Percentiles rank a stretch among this genome's conserved stretches.
Conservation (phyloP, 345 rosid genomes). For the Acer campestre region DNA sequence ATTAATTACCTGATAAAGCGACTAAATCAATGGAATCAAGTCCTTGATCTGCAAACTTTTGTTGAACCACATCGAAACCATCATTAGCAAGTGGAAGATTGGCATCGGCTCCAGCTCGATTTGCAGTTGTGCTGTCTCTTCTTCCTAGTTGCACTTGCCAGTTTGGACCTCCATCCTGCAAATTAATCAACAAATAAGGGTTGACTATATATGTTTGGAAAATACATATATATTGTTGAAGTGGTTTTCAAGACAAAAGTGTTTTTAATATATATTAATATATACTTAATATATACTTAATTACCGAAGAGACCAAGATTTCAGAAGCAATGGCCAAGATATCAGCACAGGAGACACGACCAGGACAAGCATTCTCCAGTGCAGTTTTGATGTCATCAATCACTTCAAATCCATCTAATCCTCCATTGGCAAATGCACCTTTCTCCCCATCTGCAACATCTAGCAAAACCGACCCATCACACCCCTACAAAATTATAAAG, state of each 20-base stretch:
- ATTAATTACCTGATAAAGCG: conserved; percentile 3
- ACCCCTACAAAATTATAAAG: conserved; percentile 36
- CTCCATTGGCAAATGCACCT: conserved; percentile 39
- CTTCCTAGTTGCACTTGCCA: conserved; percentile 38
- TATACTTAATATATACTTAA: too few relatives aligned
- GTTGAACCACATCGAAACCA: not conserved
- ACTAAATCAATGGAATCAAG: conserved; percentile 14
- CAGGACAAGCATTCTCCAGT: conserved; percentile 53
- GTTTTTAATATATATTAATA: too few relatives aligned
- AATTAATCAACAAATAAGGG: too few relatives aligned
- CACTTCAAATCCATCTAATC: conserved; percentile 36
- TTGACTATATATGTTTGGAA: too few relatives aligned
- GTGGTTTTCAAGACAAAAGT: too few relatives aligned
- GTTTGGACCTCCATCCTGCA: conserved; percentile 37
- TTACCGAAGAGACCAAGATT: conserved; percentile 41
- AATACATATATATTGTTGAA: too few relatives aligned
- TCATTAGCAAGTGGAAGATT: not conserved
- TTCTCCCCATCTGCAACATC: conserved; percentile 36
- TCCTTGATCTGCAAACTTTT: conserved; percentile 6
- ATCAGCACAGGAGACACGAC: conserved; percentile 66
- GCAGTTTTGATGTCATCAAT: conserved; percentile 56
- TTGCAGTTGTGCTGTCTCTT: conserved; percentile 27
- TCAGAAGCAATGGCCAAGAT: conserved; percentile 54
- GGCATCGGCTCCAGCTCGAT: not conserved
- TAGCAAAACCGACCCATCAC: conserved; percentile 58